phyloP scores from a whole-genome alignment of 805 yeast species.

The Candida fluviatilis region DNA sequence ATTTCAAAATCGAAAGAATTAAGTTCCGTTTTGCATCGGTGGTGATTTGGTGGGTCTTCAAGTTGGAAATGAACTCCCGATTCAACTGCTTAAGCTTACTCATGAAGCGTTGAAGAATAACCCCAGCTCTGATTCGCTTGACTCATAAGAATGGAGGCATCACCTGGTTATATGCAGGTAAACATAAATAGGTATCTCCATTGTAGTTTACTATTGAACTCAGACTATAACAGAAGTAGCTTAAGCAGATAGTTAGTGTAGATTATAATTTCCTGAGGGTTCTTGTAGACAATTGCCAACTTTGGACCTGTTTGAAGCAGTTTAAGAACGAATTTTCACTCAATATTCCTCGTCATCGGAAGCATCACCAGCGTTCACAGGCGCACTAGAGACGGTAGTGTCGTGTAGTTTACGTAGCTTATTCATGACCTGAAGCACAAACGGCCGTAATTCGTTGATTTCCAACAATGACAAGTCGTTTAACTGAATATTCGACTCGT shows the following conservation, averaged over 20 bases:
- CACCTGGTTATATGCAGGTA: neutral
- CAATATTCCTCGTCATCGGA: constrained; percentile 10
- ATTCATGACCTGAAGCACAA: constrained; percentile 76
- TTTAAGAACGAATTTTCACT: no score
- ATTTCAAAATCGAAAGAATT: constrained; percentile 76
- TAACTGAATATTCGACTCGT: constrained; percentile 77
- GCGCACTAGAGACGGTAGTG: constrained; percentile 13
- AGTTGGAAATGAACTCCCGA: constrained; percentile 33
- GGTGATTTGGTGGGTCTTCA: constrained; percentile 24
- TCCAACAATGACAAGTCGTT: constrained; percentile 82
- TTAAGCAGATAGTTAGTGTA: no score
- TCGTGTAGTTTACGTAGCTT: constrained; percentile 58
- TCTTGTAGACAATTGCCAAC: no score
- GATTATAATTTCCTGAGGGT: no score
- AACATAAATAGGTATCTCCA: no score
- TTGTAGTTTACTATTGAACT: no score
- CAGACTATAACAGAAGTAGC: no score
- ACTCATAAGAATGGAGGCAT: neutral
- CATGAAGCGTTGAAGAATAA: constrained; percentile 14
- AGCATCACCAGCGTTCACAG: constrained; percentile 13
- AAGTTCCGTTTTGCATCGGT: constrained; percentile 59
- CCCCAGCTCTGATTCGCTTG: no score
- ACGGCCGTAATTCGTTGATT: constrained; percentile 83
- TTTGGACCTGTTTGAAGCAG: neutral
- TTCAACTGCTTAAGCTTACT: constrained; percentile 24